Conservation (phyloP, 2,329 filamentous ascomycete species). For the Onygena corvina region DNA sequence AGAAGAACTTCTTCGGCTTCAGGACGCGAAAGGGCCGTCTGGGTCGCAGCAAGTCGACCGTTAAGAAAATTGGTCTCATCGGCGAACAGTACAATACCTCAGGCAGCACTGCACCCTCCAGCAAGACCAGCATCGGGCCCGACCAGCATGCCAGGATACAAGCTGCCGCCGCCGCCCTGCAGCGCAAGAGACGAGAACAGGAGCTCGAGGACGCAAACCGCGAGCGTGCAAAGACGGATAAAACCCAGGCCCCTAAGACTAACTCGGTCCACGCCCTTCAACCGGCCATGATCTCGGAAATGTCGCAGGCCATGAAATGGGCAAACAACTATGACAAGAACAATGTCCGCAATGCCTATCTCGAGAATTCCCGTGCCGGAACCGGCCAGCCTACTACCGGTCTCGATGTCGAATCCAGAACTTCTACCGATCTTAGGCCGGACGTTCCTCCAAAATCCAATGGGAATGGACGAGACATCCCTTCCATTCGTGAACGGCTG, state of each 20-base stretch:
- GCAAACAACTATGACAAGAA: conserved; percentile 90
- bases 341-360: conserved; percentile 70
- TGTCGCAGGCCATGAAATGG: conserved; percentile 93
- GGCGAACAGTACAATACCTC: conserved; percentile 43
- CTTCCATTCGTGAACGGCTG: not conserved
- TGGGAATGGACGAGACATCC: conserved; percentile 22
- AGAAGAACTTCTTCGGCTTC: conserved; percentile 86
- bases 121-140: conserved; percentile 73
- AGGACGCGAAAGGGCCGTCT: conserved; percentile 57
- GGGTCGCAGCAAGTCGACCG: conserved; percentile 57
- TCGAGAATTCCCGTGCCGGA: conserved; percentile 60
- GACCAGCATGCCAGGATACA: conserved; percentile 92
- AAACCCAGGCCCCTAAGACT: conserved; percentile 56
- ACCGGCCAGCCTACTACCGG: conserved; percentile 47
- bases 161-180: conserved; percentile 73
- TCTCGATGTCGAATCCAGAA: conserved; percentile 20
- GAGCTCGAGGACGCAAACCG: conserved; percentile 39
- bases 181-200: conserved; percentile 54
- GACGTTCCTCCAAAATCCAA: conserved; percentile 19
- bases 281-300: conserved; percentile 70
- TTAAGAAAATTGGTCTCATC: conserved; percentile 43
- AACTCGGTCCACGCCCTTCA: conserved; percentile 84
- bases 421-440: conserved; percentile 7
- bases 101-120: conserved; percentile 43
- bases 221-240: conserved; percentile 45